Conservation (phyloP, 768 basidiomycete species). For the Psilocybe cyanescens region DNA sequence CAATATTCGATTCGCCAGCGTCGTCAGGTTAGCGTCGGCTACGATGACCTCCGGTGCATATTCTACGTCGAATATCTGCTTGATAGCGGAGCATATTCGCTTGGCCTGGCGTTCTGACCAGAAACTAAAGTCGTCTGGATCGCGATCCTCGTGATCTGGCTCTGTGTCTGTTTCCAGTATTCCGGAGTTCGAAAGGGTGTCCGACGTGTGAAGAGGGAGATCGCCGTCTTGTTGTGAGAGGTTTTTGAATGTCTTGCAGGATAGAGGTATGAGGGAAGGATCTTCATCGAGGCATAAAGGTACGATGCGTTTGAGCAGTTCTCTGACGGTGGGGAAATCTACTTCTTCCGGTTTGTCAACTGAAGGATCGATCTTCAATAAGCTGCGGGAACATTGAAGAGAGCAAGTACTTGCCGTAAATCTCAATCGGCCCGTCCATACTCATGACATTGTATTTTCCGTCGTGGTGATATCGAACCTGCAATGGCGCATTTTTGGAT, state of each 20-base stretch:
- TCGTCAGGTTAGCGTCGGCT: conserved; percentile 91
- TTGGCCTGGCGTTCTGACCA: conserved; percentile 92
- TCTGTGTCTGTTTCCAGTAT: conserved; percentile 21
- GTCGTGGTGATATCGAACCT: conserved; percentile 94
- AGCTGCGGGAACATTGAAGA: conserved; percentile 5
- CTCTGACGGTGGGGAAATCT: conserved; percentile 68
- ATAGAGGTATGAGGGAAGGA: conserved; percentile 76
- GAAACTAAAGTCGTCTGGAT: conserved; percentile 93
- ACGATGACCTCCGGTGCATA: conserved; percentile 89
- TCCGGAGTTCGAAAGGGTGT: conserved; percentile 10
- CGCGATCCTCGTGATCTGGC: conserved; percentile 48
- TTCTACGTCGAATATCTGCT: conserved; percentile 87
- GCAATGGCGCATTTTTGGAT: conserved; percentile 1
- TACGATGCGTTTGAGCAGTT: conserved; percentile 75
- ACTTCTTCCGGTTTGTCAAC: conserved; percentile 71
- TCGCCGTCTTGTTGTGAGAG: conserved; percentile 5
- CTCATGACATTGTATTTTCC: conserved; percentile 97
- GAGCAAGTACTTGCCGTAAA: conserved; percentile 67
- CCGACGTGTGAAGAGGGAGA: conserved; percentile 16
- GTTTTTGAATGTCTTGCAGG: conserved; percentile 44
- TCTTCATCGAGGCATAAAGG: conserved; percentile 88
- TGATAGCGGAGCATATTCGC: conserved; percentile 79
- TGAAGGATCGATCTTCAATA: conserved; percentile 29
- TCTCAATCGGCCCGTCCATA: conserved; percentile 82
- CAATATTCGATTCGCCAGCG: conserved; percentile 82